phyloP scores from a whole-genome alignment of 352 stramenopile genomes.

The Phytophthora idaei region DNA sequence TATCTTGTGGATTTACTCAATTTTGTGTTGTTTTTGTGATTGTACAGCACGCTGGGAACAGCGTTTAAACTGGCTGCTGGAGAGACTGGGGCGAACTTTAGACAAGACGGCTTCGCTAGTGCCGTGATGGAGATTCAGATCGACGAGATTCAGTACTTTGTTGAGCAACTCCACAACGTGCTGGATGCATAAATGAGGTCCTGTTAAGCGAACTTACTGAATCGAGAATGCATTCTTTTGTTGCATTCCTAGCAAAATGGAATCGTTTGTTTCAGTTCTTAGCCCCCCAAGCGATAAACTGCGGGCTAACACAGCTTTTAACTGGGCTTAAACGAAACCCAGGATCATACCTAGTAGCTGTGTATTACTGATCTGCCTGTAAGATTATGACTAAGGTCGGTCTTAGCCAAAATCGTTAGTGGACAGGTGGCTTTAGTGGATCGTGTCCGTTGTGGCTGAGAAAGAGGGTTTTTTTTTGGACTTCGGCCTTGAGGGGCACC shows the following conservation, averaged over 20 bases:
- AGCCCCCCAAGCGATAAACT: too few relatives aligned
- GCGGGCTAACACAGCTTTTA: background rate
- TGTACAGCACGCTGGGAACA: constrained; percentile 86
- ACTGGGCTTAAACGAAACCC: too few relatives aligned
- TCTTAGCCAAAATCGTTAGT: too few relatives aligned
- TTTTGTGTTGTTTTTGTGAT: constrained; percentile 16
- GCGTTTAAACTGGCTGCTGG: constrained; percentile 94
- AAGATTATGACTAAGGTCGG: too few relatives aligned
- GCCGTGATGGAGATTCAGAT: constrained; percentile 96
- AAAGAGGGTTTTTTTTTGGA: too few relatives aligned
- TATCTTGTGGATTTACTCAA: constrained; percentile 1
- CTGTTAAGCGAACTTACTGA: background rate
- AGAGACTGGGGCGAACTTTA: constrained; percentile 92
- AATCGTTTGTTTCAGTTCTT: too few relatives aligned
- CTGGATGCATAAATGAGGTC: constrained; percentile 67
- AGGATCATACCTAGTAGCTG: too few relatives aligned
- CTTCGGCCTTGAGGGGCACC: too few relatives aligned
- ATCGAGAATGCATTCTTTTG: constrained; percentile 19
- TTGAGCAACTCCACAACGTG: constrained; percentile 95
- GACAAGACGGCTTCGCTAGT: constrained; percentile 96
- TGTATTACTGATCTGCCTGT: too few relatives aligned
- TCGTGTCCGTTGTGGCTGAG: too few relatives aligned
- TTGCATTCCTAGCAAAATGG: constrained; percentile 2
- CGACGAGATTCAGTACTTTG: constrained; percentile 95
- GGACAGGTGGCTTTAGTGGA: too few relatives aligned